Base-by-base conservation (phyloP, 169 alveolate species). In the Plasmodium vivax region DNA sequence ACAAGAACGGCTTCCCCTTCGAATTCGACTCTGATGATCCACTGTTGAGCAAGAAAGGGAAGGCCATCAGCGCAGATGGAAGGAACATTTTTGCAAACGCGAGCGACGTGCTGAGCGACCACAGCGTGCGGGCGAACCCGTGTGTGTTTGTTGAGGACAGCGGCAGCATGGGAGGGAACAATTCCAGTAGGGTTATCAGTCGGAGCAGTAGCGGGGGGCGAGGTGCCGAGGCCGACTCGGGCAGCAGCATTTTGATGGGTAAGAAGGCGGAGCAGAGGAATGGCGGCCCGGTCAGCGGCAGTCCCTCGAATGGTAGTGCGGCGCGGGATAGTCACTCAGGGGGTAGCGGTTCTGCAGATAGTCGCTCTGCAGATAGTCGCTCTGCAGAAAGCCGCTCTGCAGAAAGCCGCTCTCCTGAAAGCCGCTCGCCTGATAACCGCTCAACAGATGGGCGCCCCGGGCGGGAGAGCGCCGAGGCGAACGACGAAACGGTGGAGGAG, bases 401-500 rank as follows among this genome's bases (percentile, higher is more conserved):
- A 12, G 58, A 47, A 10, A 2, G 5, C 7, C 58, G 19, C 58
- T 47, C n/a, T 3, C 0, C 58, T 1, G 56, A 45, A 9, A 9
- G 5, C 16, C 56, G n/a, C 14, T 45, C 56, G 0, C 3, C 56
- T 0, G 56, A 8, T 10, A 0, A 0, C 5, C 56, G 16, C n/a
- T 45, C 56, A 1, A 1, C 16, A 12, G 19, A 1, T 0, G 14
- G 62, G 27, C 62, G 62, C 1, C 62, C 8, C 62, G 0, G 9
- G 2, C 23, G 62, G 23, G 62, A 51, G 27, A 51, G 16, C 62
- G 62, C 9, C 62, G 62, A 51, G 9, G 62, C 2, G 36, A 80
- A 75, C 43, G 92, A 79, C 36, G 97, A 95, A 45, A 85, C 85
- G 4, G 95, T 94, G 5, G 83, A 73, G 47, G 97, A 96, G 45